Conservation (phyloP, 139 green algal genomes). For the Zygnema cylindricum region DNA sequence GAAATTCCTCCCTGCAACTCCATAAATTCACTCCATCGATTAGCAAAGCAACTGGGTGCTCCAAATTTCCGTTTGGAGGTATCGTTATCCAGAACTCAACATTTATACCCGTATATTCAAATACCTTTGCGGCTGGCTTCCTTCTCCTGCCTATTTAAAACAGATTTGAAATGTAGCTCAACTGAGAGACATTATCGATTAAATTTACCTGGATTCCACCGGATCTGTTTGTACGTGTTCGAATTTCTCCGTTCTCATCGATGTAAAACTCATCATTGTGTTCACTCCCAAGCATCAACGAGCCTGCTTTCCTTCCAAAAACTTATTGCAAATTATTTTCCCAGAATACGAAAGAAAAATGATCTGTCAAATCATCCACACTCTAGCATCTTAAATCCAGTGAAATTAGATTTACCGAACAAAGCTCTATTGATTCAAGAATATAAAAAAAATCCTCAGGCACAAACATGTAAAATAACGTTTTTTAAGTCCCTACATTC, state of each 20-base stretch:
- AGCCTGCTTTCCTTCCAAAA: conserved; percentile 61
- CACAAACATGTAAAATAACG: too few relatives aligned
- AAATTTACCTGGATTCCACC: conserved; percentile 55
- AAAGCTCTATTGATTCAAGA: too few relatives aligned
- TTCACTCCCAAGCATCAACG: conserved; percentile 83
- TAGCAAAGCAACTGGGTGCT: too few relatives aligned
- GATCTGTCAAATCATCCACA: too few relatives aligned
- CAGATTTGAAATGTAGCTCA: background rate
- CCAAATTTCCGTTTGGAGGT: conserved; percentile 9
- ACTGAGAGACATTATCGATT: background rate
- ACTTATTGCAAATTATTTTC: background rate
- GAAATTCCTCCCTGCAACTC: conserved; percentile 83
- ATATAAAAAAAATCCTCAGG: too few relatives aligned
- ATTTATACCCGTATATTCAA: background rate
- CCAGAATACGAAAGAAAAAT: background rate
- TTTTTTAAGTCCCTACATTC: too few relatives aligned
- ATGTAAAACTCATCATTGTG: conserved; percentile 99
- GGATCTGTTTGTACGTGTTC: conserved; percentile 89
- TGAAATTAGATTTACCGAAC: too few relatives aligned
- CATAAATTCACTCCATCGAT: too few relatives aligned
- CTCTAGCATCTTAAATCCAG: too few relatives aligned
- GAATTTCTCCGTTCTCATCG: conserved; percentile 73
- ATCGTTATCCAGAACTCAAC: too few relatives aligned
- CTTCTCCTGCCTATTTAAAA: too few relatives aligned
- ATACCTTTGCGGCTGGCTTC: background rate